These are phyloP conservation scores for Penicillium turbatum DNA, from an alignment of 495 filamentous ascomycete species.

Conservation along the genomic window DNA sequence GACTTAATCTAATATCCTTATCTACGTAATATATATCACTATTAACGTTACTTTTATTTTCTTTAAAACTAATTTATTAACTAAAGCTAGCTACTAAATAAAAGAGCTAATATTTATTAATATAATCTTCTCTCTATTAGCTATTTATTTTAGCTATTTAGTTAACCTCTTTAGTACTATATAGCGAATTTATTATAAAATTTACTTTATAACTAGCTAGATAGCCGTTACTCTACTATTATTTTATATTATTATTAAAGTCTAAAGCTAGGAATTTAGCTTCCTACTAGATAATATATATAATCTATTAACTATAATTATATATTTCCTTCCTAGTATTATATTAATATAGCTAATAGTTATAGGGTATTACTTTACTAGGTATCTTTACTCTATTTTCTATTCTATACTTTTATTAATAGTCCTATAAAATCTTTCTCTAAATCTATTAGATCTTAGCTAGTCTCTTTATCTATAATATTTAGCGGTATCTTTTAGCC, in stretches of 20 bases:
- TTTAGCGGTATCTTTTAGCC: conserved; percentile 22
- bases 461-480: conserved; percentile 21
- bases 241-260: conserved; percentile 13
- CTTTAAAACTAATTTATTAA: conserved; percentile 8
- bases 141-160: conserved; percentile 23
- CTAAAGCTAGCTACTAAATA: conserved; percentile 11
- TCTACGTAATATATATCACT: conserved; percentile 14
- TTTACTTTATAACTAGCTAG: conserved; percentile 22
- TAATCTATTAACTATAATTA: conserved; percentile 17
- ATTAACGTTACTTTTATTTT: conserved; percentile 20
- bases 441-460: conserved; percentile 28
- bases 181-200: conserved; percentile 13
- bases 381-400: conserved; percentile 18
- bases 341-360: neutral
- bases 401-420: conserved; percentile 17
- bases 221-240: conserved; percentile 15
- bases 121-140: conserved; percentile 19
- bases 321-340: conserved; percentile 1
- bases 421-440: conserved; percentile 35
- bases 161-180: conserved; percentile 23
- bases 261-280: conserved; percentile 9
- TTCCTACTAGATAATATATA: conserved; percentile 3
- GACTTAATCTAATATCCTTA: conserved; percentile 11
- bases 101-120: conserved; percentile 22
- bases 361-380: conserved; percentile 14